Base-by-base conservation (phyloP, 768 basidiomycete species). In the Amanita pallidorosea region DNA sequence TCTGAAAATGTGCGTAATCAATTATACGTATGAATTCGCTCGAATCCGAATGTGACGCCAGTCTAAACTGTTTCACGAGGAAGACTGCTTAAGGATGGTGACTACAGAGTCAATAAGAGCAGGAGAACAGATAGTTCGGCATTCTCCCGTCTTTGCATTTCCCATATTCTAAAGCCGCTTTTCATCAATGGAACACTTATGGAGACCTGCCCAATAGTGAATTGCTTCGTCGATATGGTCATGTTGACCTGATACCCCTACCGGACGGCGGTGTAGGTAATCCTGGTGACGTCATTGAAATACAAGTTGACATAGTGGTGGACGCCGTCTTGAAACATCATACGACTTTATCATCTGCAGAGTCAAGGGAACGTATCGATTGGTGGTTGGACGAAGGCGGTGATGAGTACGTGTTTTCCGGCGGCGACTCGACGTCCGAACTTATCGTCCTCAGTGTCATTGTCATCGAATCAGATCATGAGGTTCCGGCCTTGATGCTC, bases 381-480 rank as follows among this genome's bases (percentile, higher is more conserved):
- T 96, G 88, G 83, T 93, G 93, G 88, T 68, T 98, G 11, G 91
- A 96, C 55, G 77, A 84, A 60, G 88, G 85, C 2, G 85, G 85
- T 17, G 92, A 95, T 56, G 93, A 96, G 92, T 93, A 60, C 56
- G 82, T 70, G 27, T 25, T 49, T 47, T 45, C 34, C 43, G 9
- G 23, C 18, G 18, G 45, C 36, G 29, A 35, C 42, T 37, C 44
- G 34, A 22, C 25, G 56, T 3, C 29, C 37, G 31, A 51, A 34
- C 47, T 38, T 17, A 20, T n/a, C n/a, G 23, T 29, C 11, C 47
- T 13, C 51, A 85, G 83, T 56, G 70, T 77, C 1, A 80, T 83
- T 53, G 65, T 79, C 3, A 59, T 85, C 44, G 77, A 79, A 50
- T 69, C 66, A 15, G 71, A 80, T 41, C 63, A 70, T 52, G 71